Conservation (phyloP, 371 early-diverging fungal genomes). For the Mortierella sp. region DNA sequence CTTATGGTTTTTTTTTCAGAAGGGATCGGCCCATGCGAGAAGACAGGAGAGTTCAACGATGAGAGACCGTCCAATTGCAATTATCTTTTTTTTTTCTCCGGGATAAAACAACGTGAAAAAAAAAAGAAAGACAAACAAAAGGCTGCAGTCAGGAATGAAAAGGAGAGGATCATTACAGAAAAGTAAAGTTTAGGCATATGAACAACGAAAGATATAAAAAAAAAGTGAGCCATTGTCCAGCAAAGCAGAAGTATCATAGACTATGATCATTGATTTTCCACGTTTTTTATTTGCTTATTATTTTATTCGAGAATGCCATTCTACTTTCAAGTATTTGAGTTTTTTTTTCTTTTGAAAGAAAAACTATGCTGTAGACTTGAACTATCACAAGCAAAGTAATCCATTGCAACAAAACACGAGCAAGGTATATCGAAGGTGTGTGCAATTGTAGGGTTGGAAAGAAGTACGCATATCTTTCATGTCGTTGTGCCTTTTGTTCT, state of each 20-base stretch:
- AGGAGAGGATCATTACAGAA: not conserved
- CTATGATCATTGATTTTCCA: not conserved
- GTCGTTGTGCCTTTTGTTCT: not conserved
- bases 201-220: not conserved
- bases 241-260: not conserved
- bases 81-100: not conserved
- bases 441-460: no score
- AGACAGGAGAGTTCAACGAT: not conserved
- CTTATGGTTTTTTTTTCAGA: not conserved
- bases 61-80: not conserved
- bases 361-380: not conserved
- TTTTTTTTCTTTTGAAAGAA: not conserved
- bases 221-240: not conserved
- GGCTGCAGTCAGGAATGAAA: not conserved
- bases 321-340: not conserved
- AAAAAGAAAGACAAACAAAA: not conserved
- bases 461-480: not conserved
- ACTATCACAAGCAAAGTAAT: constrained; percentile 5
- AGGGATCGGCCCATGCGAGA: not conserved
- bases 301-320: not conserved
- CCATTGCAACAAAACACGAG: not conserved
- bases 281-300: not conserved
- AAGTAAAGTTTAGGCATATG: not conserved
- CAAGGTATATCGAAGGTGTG: not conserved
- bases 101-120: not conserved